These are phyloP conservation scores for Boletus rufocinnamomeus DNA, from an alignment of 768 basidiomycete genomes.

Conservation along the genomic window DNA sequence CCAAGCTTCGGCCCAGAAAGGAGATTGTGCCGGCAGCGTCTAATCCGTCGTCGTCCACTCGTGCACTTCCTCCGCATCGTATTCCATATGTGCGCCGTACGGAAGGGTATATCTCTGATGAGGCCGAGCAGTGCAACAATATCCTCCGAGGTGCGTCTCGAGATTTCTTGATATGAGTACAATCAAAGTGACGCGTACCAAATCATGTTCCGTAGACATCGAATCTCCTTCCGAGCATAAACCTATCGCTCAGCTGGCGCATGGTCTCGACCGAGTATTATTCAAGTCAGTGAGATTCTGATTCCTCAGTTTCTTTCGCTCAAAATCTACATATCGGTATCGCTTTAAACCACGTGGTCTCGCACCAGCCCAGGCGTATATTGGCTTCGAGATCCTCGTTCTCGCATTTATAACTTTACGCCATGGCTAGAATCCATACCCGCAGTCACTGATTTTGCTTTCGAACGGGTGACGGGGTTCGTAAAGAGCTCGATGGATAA, in stretches of 20 bases:
- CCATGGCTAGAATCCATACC: slow-evolving; percentile 74
- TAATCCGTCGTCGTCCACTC: slow-evolving; percentile 7
- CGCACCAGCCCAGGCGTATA: slow-evolving; percentile 77
- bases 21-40: not conserved
- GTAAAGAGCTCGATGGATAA: slow-evolving; percentile 76
- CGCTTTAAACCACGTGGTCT: not conserved
- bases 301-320: not conserved
- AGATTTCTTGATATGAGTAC: not conserved
- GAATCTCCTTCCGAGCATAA: slow-evolving; percentile 44
- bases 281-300: slow-evolving; percentile 59
- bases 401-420: slow-evolving; percentile 83
- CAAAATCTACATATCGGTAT: not conserved
- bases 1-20: slow-evolving; percentile 10
- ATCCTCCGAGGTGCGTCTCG: slow-evolving; percentile 22
- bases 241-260: slow-evolving; percentile 63
- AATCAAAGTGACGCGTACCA: not conserved
- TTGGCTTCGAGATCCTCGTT: slow-evolving; percentile 84
- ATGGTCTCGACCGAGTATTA: slow-evolving; percentile 67
- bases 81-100: slow-evolving; percentile 30
- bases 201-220: slow-evolving; percentile 40
- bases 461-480: slow-evolving; percentile 73
- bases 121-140: not conserved
- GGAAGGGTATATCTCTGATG: slow-evolving; percentile 27
- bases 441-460: slow-evolving; percentile 79
- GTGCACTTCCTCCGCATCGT: slow-evolving; percentile 24